Evolutionary conservation across 164 flowering plant genomes (phyloP), one percentile per base, ranked within the genome.

Genomic region (Platanus orientalis): DNA sequence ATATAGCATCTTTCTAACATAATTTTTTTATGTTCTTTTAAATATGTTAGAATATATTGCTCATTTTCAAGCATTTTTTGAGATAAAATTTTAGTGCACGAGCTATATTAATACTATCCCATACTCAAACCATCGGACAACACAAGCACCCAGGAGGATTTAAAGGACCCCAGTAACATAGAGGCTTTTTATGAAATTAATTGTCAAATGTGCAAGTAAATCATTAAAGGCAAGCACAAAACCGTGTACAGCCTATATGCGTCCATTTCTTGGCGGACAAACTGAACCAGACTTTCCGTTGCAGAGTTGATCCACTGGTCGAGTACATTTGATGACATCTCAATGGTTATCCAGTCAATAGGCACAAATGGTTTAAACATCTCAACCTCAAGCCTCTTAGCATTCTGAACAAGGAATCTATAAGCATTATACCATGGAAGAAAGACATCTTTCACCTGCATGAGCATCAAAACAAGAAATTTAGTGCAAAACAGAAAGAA

Each of bases 391-490:
- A 95, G 84, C 62, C 97, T 89, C 79, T 87, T 89, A n/a, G 94
- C 84, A 78, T 95, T 91, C 73, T 92, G 99, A 69, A 95, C 96
- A 63, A 95, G 95, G 71, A 95, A 95, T 67, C 99, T 85, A 71
- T 95, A 95, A 24, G 99, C 99, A 80, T 95, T 95, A 66, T 95
- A 95, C 99, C 99, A 95, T 24, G 99, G 99, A 45, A 95, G 83
- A 70, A 95, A 95, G 20, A 95, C 99, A 71, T 90, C 97, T 75
- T 84, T 91, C 25, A 92, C 96, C 98, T 92, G 80, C 61, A 23
- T 21, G 57, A 53, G 64, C 58, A 67, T 53, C 44, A 57, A 17
- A 54, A 25, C 1, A 28, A 44, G n/a, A n/a, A n/a, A n/a, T 30
- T 21, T 21, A 14, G 30, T 21, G 57, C 14, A 16, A 49, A 64